These are phyloP conservation scores for Colletotrichum paranaense DNA, from an alignment of 2,329 filamentous ascomycete genomes.

Conservation along the genomic window DNA sequence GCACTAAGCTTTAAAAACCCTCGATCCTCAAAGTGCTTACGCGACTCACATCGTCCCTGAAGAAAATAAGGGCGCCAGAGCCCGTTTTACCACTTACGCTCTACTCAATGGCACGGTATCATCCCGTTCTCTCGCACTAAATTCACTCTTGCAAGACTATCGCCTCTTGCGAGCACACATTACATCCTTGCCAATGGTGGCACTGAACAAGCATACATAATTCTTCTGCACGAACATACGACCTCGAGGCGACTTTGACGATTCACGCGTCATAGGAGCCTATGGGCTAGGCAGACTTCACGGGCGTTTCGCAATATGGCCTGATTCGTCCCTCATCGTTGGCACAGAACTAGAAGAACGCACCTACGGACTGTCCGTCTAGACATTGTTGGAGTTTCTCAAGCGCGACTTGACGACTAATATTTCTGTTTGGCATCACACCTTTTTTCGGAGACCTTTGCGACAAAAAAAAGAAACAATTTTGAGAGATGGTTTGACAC, in stretches of 20 bases:
- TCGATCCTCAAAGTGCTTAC: neutral
- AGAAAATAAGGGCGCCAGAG: neutral
- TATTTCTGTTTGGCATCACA: slow-evolving; percentile 28
- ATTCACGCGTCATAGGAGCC: neutral
- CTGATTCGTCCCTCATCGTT: neutral
- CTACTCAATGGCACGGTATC: neutral
- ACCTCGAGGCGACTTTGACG: neutral
- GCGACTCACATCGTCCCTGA: neutral
- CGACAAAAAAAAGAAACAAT: slow-evolving; percentile 25
- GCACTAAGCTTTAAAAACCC: neutral
- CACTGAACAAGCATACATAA: slow-evolving; percentile 10
- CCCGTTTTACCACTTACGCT: neutral
- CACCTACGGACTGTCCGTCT: slow-evolving; percentile 2
- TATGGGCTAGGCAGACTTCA: neutral
- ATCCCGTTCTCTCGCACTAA: neutral
- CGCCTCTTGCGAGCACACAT: neutral
- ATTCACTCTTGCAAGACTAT: neutral
- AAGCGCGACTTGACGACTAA: slow-evolving; percentile 34
- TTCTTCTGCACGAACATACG: slow-evolving; percentile 2
- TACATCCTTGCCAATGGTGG: neutral
- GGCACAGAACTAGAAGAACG: neutral
- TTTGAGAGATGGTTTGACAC: slow-evolving; percentile 24
- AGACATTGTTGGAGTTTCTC: slow-evolving; percentile 31
- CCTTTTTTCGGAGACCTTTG: slow-evolving; percentile 13
- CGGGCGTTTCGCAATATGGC: neutral